Conservation (phyloP, 805 yeast genomes). For the Metschnikowia gelsemii region DNA sequence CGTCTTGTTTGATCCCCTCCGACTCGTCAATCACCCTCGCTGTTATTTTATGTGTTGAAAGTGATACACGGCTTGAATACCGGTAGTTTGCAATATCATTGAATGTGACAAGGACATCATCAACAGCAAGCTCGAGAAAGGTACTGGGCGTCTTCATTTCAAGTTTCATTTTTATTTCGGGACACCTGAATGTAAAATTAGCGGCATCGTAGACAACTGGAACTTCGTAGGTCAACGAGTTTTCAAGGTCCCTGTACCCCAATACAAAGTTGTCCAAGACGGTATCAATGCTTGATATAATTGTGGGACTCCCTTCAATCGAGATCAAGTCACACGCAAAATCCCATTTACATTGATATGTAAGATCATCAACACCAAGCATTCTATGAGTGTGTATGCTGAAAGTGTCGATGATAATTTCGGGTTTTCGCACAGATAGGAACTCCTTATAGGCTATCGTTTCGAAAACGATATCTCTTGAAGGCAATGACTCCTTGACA, state of each 20-base stretch:
- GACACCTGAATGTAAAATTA: conserved; percentile 55
- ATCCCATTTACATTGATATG: conserved; percentile 90
- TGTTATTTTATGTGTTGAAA: conserved; percentile 49
- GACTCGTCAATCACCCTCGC: conserved; percentile 28
- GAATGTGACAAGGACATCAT: conserved; percentile 38
- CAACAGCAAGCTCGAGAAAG: conserved; percentile 20
- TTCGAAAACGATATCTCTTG: conserved; percentile 26
- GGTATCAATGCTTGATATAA: conserved; percentile 43
- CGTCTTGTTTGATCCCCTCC: conserved; percentile 22
- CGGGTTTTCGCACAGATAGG: conserved; percentile 29
- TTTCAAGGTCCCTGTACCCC: conserved; percentile 74
- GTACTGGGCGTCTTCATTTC: conserved; percentile 26
- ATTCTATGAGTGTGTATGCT: conserved; percentile 82
- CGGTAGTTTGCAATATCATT: conserved; percentile 71
- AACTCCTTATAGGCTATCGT: conserved; percentile 24
- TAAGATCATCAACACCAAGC: conserved; percentile 83
- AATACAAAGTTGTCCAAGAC: conserved; percentile 52
- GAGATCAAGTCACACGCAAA: conserved; percentile 61
- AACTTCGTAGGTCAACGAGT: conserved; percentile 58
- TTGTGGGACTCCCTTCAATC: conserved; percentile 50
- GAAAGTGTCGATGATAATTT: conserved; percentile 57
- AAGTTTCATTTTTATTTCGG: conserved; percentile 45
- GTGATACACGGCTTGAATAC: conserved; percentile 55
- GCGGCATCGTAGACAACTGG: conserved; percentile 69
- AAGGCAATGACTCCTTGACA: conserved; percentile 22